Evolutionary conservation across 2,329 filamentous ascomycete genomes (phyloP), one percentile per base, ranked within the genome.

Genomic region (Karstenula rhodostoma): DNA sequence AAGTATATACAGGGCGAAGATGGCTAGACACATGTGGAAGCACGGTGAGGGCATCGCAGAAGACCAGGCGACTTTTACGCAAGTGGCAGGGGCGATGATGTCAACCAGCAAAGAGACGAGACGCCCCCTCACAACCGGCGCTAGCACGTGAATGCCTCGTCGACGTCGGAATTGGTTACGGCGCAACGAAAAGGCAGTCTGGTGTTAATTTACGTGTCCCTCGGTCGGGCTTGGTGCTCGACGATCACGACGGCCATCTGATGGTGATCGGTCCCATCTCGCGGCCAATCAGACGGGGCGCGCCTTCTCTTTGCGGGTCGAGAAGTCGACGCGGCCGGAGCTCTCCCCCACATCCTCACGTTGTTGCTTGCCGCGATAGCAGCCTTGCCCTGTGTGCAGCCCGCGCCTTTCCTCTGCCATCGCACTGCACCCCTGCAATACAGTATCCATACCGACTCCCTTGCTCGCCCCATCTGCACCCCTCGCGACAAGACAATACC

Each of bases 231-330:
- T 25, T 35, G 44, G 27, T 27, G 58, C 58, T 56, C 55, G 64
- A 53, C 53, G 58, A 66, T 61, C 44, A 61, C 49, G 27, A 61
- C 57, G 56, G 35, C 33, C 35, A 51, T n/a, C 33, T 33, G 23
- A 42, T 27, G 35, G 57, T 48, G 57, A 58, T 66, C 58, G 63
- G 58, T 40, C 50, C 48, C 50, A 17, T 44, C 8, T 43, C 61
- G 66, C 64, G 62, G 67, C 68, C 65, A 70, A 71, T 71, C 62
- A 69, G 60, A 63, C 56, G 54, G 60, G 48, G 44, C 57, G 52
- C 47, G 58, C 53, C 46, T 55, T 22, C 29, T 55, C 29, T 60
- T 63, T 67, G 67, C 63, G 67, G 64, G 60, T 61, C 54, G 63
- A 59, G 61, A 53, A 60, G 57, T 58, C 43, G 51, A 56, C 33